Conservation (phyloP, 352 stramenopile species). For the Bremia lactucae region DNA sequence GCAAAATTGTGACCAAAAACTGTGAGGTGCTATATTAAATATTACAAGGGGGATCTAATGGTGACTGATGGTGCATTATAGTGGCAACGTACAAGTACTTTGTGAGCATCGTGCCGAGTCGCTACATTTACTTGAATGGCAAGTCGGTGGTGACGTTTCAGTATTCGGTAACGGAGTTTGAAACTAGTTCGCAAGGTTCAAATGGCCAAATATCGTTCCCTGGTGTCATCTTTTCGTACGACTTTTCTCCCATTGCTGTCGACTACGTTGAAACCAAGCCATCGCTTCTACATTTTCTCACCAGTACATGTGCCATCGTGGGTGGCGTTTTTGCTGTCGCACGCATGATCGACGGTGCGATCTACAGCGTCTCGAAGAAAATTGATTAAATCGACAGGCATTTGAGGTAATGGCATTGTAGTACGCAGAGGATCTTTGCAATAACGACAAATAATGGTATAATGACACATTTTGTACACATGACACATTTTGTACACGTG, state of each 20-base stretch:
- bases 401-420: too few species aligned
- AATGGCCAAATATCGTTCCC: slow-evolving; percentile 64
- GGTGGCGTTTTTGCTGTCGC: slow-evolving; percentile 80
- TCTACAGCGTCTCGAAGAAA: slow-evolving; percentile 87
- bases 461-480: too few species aligned
- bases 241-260: slow-evolving; percentile 84
- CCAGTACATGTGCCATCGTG: slow-evolving; percentile 79
- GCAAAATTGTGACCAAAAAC: slow-evolving; percentile 75
- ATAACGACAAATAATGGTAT: too few species aligned
- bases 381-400: slow-evolving; percentile 74
- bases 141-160: slow-evolving; percentile 64
- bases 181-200: slow-evolving; percentile 26
- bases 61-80: slow-evolving; percentile 7
- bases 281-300: slow-evolving; percentile 79
- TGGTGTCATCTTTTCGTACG: slow-evolving; percentile 82
- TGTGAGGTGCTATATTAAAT: slow-evolving; percentile 21
- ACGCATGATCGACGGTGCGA: slow-evolving; percentile 76
- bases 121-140: slow-evolving; percentile 76
- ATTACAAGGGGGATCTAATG: background rate
- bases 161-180: slow-evolving; percentile 84
- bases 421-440: too few species aligned
- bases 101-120: slow-evolving; percentile 74
- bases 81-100: slow-evolving; percentile 87
- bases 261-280: slow-evolving; percentile 83
- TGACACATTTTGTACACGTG: slow-evolving; percentile 20